Evolutionary conservation across 106 monocot species (phyloP), one percentile per base, ranked within the genome.

Genomic region (Dioscorea dumetorum): DNA sequence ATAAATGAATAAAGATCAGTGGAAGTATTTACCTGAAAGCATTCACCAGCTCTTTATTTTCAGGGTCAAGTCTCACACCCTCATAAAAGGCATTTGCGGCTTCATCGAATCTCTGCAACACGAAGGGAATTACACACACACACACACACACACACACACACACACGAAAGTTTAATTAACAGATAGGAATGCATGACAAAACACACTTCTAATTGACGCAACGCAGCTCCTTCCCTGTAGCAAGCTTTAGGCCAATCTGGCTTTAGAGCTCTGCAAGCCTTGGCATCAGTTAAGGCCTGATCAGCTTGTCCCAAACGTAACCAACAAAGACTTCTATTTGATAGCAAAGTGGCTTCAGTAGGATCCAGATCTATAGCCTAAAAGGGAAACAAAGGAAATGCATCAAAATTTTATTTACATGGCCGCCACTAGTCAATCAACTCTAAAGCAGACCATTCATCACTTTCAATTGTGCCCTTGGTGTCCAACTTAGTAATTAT

Each of bases 41-140:
- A 72, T 72, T 70, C n/a, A 95, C 83, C 60, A 95, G 91, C 70
- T 91, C 91, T 67, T 77, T 85, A 70, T 95, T 95, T 74, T 95
- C 91, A 33, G 94, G 91, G 21, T 91, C 90, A 68, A 91, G 87
- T 73, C 75, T 71, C 48, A 95, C 88, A 48, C 88, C 94, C 67
- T 95, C 94, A 67, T 88, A 95, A 71, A 95, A 95, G 24, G 88
- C 85, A 88, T 88, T 95, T 51, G 94, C 91, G 8, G 94, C 94
- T 73, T 95, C 94, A 52, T 95, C 88, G 72, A 83, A 95, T 28
- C 77, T 86, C 94, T 95, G 85, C 5, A 51, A 64, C 17, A 20
- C n/a, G 71, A 35, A 19, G 0, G 33, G 23, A 20, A 61, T 48
- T 34, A 13, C 0, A 33, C 0, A 17, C 3, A 63, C 7, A 13